Base-by-base conservation (phyloP, 2,329 filamentous ascomycete species). In the Epicoccum nigrum region DNA sequence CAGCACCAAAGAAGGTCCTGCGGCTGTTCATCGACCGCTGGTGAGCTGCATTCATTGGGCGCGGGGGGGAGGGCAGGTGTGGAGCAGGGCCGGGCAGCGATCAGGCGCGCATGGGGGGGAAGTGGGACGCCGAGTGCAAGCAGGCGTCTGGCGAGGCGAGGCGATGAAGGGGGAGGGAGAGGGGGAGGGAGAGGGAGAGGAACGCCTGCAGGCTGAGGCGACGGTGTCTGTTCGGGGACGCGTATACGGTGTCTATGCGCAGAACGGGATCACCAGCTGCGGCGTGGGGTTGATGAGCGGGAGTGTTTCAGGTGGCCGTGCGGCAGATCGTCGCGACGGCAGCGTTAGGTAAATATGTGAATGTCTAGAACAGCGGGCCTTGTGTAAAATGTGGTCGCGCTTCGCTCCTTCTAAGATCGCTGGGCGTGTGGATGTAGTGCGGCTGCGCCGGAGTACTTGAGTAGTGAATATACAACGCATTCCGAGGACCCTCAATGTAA, bases 11-110 rank as follows among this genome's bases (percentile, higher is more conserved):
- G 45, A 63, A 56, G 53, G 59, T 50, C 61, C 55, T 68, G 58
- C 60, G 59, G 57, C 57, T 68, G 65, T 52, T 69, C 69, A 71
- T 71, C 58, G 64, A 69, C 68, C 56, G 47, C 54, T 41, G 49
- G 48, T 56, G 45, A 54, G 55, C 50, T 50, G 40, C 58, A 62
- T 64, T 58, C 69, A 72, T 73, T 67, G 67, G 66, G 63, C 53
- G 63, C 55, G 41, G 59, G 39, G 38, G 39, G 51, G 44, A 53
- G 50, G 46, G 54, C 50, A 51, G 51, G 54, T 47, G 41, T 45
- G 53, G 49, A 38, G 53, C 40, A 31, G 37, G 38, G 45, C 38
- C 38, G 23, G 38, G 31, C 45, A 28, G 53, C 50, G 51, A 55
- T 54, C 63, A 64, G 62, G 58, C 62, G 55, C 55, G 46, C 59